Evolutionary conservation across 805 yeast species (phyloP), one percentile per base, ranked within the genome.

Genomic region (Teunomyces kruisii): DNA sequence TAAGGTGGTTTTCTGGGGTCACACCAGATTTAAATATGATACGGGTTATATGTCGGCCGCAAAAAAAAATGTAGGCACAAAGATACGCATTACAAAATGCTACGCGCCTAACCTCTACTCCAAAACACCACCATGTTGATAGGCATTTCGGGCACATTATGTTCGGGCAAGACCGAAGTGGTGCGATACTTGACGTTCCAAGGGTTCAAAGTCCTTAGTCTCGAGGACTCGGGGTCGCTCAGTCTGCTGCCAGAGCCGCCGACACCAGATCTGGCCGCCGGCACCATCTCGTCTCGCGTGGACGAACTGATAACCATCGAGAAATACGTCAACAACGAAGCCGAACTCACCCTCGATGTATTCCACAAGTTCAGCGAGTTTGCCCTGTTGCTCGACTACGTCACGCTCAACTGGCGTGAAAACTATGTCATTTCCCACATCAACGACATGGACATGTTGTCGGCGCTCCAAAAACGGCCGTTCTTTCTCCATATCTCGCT

Each of bases 401-500:
- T 81, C 10, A 90, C 96, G 0, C 58, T 63, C 31, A 70, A 81
- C 45, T 91, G 96, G 90, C 67, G 72, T 16, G 64, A 74, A 10
- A 69, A 84, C 53, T 82, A 69, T 55, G 95, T 88, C 2, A 57
- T 86, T 3, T 62, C 78, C 0, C 78, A 79, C 44, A 68, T 86
- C 9, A 61, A 64, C 2, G 69, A 69, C 16, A 50, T 74, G 10
- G 64, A 61, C 4, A 59, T 75, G 40, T 68, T 86, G 19, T 68
- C 71, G 2, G 65, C 62, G 17, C 62, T 86, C 4, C 69, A 76
- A 28, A 81, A 83, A 49, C 68, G 96, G 45, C 97, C 97, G 0
- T 91, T 88, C 59, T 89, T 90, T 58, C 74, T 89, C 17, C 96
- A 89, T 59, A 54, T 91, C 3, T 76, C 88, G 5, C 70, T 88